A percentile compares a stretch with the other conserved stretches of the same genome.
phyloP scores from a whole-genome alignment of 805 yeast species.

The Candida morakotiae region DNA sequence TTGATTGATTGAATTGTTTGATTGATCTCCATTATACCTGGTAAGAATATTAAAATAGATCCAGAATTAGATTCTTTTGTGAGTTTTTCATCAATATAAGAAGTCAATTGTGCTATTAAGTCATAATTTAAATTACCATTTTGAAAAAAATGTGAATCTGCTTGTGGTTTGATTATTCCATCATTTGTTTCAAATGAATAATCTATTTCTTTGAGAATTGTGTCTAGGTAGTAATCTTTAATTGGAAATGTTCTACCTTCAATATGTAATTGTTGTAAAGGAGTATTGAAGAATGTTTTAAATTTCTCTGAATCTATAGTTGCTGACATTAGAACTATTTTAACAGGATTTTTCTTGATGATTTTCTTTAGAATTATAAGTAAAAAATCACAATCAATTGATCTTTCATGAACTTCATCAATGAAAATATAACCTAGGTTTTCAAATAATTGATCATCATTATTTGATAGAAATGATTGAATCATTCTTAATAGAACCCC shows the following conservation, averaged over 20 bases:
- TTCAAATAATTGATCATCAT: slow-evolving; percentile 36
- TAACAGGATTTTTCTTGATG: slow-evolving; percentile 48
- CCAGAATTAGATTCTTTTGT: slow-evolving; percentile 44
- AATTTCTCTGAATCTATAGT: slow-evolving; percentile 76
- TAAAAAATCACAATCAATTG: slow-evolving; percentile 84
- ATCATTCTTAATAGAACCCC: slow-evolving; percentile 88
- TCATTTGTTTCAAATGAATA: slow-evolving; percentile 47
- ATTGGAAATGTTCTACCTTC: slow-evolving; percentile 95
- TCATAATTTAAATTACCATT: slow-evolving; percentile 72
- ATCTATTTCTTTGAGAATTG: slow-evolving; percentile 52
- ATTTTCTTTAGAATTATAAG: slow-evolving; percentile 71
- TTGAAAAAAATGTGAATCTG: slow-evolving; percentile 63
- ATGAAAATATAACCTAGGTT: slow-evolving; percentile 68
- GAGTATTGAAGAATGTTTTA: slow-evolving; percentile 55
- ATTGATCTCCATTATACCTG: slow-evolving; percentile 87
- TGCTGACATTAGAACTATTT: slow-evolving; percentile 87
- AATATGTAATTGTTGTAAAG: slow-evolving; percentile 67
- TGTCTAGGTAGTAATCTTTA: slow-evolving; percentile 67
- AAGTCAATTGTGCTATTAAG: slow-evolving; percentile 55
- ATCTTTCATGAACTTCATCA: slow-evolving; percentile 97
- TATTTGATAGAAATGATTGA: slow-evolving; percentile 45
- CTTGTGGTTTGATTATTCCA: slow-evolving; percentile 48
- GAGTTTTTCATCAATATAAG: slow-evolving; percentile 49
- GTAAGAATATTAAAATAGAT: slow-evolving; percentile 78
- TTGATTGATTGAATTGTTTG: slow-evolving; percentile 47